These are phyloP conservation scores for Solanum hybrid DNA, from an alignment of 305 asterid species.

Conservation along the genomic window DNA sequence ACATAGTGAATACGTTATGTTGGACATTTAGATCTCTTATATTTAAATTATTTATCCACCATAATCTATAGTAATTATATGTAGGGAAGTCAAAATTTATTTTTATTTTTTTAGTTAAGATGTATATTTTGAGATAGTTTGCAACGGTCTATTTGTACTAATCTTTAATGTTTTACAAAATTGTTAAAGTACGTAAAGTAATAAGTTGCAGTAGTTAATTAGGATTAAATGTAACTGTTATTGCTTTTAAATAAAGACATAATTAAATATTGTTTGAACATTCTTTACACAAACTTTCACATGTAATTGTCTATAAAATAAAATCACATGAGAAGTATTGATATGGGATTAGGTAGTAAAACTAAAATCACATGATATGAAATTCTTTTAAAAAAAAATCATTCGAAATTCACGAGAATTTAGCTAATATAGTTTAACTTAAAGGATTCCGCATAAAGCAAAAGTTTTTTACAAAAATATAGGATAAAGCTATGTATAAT, in stretches of 20 bases:
- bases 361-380: neutral
- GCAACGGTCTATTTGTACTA: neutral
- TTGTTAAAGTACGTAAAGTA: neutral
- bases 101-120: no score
- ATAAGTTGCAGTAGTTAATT: neutral
- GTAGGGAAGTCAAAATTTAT: no score
- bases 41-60: no score
- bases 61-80: no score
- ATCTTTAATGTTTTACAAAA: neutral
- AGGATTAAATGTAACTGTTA: neutral
- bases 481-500: neutral
- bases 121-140: no score
- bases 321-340: neutral
- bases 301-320: neutral
- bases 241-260: neutral
- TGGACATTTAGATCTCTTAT: no score
- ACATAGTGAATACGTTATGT: no score
- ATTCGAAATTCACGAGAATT: neutral
- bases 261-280: neutral
- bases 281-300: neutral
- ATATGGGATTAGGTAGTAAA: neutral
- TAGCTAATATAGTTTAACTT: rapidly evolving
- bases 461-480: no score
- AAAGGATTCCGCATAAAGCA: rapidly evolving
- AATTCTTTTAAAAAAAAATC: neutral